phyloP scores from a whole-genome alignment of 371 early-diverging fungal genomes.

The Gilbertella persicaria region DNA sequence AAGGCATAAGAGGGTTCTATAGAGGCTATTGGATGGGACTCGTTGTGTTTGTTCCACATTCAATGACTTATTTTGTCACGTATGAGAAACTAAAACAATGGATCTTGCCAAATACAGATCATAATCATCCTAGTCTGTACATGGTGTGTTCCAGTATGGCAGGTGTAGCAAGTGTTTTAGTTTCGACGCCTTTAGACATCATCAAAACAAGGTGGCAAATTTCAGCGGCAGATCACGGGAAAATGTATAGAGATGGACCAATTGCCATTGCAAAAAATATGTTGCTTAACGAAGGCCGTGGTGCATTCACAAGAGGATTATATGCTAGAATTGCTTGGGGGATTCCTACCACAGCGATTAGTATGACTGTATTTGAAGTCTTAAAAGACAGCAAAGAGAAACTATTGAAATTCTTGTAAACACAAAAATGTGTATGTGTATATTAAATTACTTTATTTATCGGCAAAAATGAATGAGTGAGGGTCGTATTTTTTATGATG shows the following conservation, averaged over 20 bases:
- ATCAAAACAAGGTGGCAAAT: slow-evolving; percentile 85
- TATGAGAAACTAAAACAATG: slow-evolving; percentile 75
- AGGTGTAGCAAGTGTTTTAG: slow-evolving; percentile 55
- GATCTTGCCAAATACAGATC: slow-evolving; percentile 19
- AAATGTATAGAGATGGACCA: slow-evolving; percentile 29
- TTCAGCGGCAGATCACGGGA: slow-evolving; percentile 43
- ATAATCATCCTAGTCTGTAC: slow-evolving; percentile 42
- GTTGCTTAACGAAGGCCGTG: slow-evolving; percentile 63
- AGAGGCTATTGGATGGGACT: slow-evolving; percentile 74
- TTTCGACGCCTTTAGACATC: slow-evolving; percentile 78
- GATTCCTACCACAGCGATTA: slow-evolving; percentile 69
- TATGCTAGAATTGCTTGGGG: slow-evolving; percentile 71
- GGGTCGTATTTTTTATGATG: slow-evolving; percentile 9
- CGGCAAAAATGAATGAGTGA: too few relatives aligned
- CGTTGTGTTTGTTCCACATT: slow-evolving; percentile 71
- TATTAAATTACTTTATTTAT: not conserved
- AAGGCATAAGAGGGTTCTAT: slow-evolving; percentile 72
- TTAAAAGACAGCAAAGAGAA: slow-evolving; percentile 50
- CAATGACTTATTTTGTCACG: slow-evolving; percentile 71
- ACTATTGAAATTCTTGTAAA: not conserved
- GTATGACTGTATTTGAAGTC: slow-evolving; percentile 77
- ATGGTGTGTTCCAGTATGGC: slow-evolving; percentile 61
- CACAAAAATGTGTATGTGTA: not conserved
- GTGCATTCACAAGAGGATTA: slow-evolving; percentile 68
- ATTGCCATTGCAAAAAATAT: slow-evolving; percentile 53